These are phyloP conservation scores for Xylariales sp. DNA, from an alignment of 2,329 filamentous ascomycete genomes.

Conservation along the genomic window DNA sequence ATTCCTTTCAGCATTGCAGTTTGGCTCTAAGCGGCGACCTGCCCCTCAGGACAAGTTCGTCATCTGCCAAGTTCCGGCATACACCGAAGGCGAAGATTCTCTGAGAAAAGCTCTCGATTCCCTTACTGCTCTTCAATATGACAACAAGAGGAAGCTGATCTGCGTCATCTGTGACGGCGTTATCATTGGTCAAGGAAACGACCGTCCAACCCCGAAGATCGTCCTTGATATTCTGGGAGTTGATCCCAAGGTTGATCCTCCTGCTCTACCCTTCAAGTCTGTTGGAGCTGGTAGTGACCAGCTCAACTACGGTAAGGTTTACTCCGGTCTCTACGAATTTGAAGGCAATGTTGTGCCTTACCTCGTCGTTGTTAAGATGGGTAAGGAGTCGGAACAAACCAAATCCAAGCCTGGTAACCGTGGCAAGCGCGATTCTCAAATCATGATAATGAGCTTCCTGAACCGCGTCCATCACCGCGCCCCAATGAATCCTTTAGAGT, in stretches of 20 bases:
- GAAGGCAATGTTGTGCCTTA: constrained; percentile 98
- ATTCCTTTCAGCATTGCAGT: constrained; percentile 88
- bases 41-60: constrained; percentile 96
- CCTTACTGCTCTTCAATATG: constrained; percentile 88
- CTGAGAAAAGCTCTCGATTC: constrained; percentile 91
- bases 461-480: constrained; percentile 94
- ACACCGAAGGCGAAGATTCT: constrained; percentile 96
- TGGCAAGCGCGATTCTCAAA: constrained; percentile 97
- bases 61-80: constrained; percentile 95
- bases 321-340: constrained; percentile 94
- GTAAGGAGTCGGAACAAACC: constrained; percentile 88
- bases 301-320: constrained; percentile 97
- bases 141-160: constrained; percentile 97
- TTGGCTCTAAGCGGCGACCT: constrained; percentile 86
- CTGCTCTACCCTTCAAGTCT: constrained; percentile 89
- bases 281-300: constrained; percentile 85
- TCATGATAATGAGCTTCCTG: constrained; percentile 93
- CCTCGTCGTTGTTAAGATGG: constrained; percentile 91
- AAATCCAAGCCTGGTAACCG: constrained; percentile 95
- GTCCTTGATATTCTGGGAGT: constrained; percentile 96
- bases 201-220: constrained; percentile 94
- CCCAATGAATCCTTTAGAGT: constrained; percentile 90
- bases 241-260: constrained; percentile 93
- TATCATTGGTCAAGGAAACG: constrained; percentile 93
- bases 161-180: constrained; percentile 96